These are phyloP conservation scores for Fusarium scirpi DNA, from an alignment of 2,329 filamentous ascomycete genomes.

Conservation along the genomic window DNA sequence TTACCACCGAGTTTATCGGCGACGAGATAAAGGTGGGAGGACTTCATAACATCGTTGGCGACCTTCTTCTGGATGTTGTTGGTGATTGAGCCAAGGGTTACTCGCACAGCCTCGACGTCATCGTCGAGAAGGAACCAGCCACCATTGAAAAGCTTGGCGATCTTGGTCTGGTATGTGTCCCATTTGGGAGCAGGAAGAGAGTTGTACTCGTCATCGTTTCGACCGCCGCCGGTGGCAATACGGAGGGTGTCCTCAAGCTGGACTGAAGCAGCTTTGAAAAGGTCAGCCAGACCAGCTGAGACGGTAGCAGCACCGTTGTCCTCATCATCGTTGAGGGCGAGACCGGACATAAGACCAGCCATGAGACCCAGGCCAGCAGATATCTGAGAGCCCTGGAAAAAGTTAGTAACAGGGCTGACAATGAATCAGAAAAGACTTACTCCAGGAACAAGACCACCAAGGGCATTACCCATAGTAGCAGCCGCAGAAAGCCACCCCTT, in stretches of 20 bases:
- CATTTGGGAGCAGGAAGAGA: slow-evolving; percentile 16
- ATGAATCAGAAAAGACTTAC: neutral
- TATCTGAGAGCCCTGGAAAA: neutral
- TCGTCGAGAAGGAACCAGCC: slow-evolving; percentile 37
- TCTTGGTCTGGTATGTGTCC: slow-evolving; percentile 28
- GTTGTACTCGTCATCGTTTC: slow-evolving; percentile 12
- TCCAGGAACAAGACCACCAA: slow-evolving; percentile 15
- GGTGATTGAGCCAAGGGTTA: slow-evolving; percentile 16
- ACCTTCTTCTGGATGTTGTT: slow-evolving; percentile 39
- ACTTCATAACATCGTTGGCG: slow-evolving; percentile 38
- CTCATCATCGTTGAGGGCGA: neutral
- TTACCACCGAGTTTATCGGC: slow-evolving; percentile 20
- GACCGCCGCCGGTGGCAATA: slow-evolving; percentile 6
- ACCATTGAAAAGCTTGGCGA: slow-evolving; percentile 35
- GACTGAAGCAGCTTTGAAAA: slow-evolving; percentile 1
- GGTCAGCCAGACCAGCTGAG: neutral
- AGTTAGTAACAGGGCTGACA: fast-evolving
- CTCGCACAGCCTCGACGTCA: slow-evolving; percentile 20
- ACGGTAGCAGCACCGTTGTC: neutral
- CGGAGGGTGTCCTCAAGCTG: slow-evolving; percentile 14
- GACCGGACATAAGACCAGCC: neutral
- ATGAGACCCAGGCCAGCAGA: slow-evolving; percentile 12
- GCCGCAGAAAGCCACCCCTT: slow-evolving; percentile 14
- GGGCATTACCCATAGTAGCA: slow-evolving; percentile 1
- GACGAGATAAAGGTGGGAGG: slow-evolving; percentile 10